Base-by-base conservation (phyloP, 768 basidiomycete species). In the Kwoniella shandongensis region DNA sequence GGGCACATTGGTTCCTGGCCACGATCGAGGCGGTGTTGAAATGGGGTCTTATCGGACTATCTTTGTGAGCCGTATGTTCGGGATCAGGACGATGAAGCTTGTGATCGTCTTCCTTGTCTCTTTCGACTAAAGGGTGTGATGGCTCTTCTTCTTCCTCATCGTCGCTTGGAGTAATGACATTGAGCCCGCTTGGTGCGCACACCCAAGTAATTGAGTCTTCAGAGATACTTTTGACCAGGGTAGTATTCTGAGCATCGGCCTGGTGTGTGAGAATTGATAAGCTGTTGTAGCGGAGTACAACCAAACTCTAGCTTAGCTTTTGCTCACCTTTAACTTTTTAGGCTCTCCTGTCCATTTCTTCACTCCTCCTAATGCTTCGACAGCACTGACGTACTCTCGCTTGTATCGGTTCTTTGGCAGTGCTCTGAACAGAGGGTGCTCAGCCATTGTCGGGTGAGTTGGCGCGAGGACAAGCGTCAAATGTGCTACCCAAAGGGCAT, bases 191-290 rank as follows among this genome's bases (percentile, higher is more conserved):
- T 1, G 56, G 66, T 13, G 44, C 46, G 22, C 61, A 53, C 4
- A 72, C 39, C 70, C 70, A 72, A 4, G 55, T 55, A 8, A 72
- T 46, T 1, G 61, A 64, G 29, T 62, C 51, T 13, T 65, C 65
- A 11, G 44, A 7, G n/a, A 72, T 60, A 18, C 52, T 46, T 40
- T 56, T 52, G 18, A 59, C 49, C 41, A 72, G 36, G 6, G 70
- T 58, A 2, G 62, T 51, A 46, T 66, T 66, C 17, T 62, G 58
- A 1, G 70, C 70, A 29, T 69, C 70, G 12, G 52, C 57, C 70
- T 72, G 38, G 8, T 32, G 13, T 32, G 7, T 32, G 7, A 32
- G 20, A 22, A 8, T 6, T 20, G 6, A 44, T 22, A 32, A 13
- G 7, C 13, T 32, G 32, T 6, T 6, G 6, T 6, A 32, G 32